Evolutionary conservation across 2,329 filamentous ascomycete species (phyloP).

Genomic region (Cladophialophora yegresii): DNA sequence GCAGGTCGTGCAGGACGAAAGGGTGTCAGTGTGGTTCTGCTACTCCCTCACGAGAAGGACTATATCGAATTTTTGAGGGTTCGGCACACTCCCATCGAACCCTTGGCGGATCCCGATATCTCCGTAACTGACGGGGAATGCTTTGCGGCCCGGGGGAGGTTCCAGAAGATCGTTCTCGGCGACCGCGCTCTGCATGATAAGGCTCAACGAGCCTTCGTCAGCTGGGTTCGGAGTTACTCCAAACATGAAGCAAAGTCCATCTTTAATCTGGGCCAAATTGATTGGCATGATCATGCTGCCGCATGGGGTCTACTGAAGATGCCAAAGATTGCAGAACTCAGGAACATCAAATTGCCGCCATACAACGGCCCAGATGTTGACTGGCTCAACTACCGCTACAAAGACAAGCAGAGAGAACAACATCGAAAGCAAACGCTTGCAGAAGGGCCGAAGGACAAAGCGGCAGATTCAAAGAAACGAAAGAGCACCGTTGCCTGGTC

Average conservation of each 20-base stretch:
- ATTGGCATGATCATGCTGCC: slow-evolving; percentile 78
- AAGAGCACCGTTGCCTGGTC: slow-evolving; percentile 73
- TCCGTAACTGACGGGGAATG: slow-evolving; percentile 64
- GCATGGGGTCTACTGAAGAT: slow-evolving; percentile 85
- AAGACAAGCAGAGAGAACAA: slow-evolving; percentile 70
- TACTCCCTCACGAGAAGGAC: slow-evolving; percentile 87
- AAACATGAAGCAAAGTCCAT: slow-evolving; percentile 91
- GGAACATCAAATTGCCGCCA: slow-evolving; percentile 69
- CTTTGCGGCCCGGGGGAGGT: slow-evolving; percentile 56
- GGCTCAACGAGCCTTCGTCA: slow-evolving; percentile 87
- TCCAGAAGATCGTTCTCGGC: slow-evolving; percentile 58
- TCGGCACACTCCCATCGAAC: slow-evolving; percentile 78
- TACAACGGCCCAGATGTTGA: slow-evolving; percentile 65
- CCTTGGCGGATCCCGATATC: slow-evolving; percentile 61
- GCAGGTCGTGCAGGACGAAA: slow-evolving; percentile 66
- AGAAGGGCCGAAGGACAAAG: slow-evolving; percentile 38
- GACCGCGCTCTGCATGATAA: slow-evolving; percentile 79
- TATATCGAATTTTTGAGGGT: slow-evolving; percentile 86
- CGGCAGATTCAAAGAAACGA: slow-evolving; percentile 45
- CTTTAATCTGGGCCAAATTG: slow-evolving; percentile 76
- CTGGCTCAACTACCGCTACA: slow-evolving; percentile 69
- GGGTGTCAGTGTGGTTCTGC: slow-evolving; percentile 80
- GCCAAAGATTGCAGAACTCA: slow-evolving; percentile 91
- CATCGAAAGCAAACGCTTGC: slow-evolving; percentile 60
- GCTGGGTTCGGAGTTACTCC: slow-evolving; percentile 86